Evolutionary conservation across 202 grass and related monocot genomes (phyloP), one percentile per base, ranked within the genome.

Genomic region (Bolboschoenoplectus hybrid): DNA sequence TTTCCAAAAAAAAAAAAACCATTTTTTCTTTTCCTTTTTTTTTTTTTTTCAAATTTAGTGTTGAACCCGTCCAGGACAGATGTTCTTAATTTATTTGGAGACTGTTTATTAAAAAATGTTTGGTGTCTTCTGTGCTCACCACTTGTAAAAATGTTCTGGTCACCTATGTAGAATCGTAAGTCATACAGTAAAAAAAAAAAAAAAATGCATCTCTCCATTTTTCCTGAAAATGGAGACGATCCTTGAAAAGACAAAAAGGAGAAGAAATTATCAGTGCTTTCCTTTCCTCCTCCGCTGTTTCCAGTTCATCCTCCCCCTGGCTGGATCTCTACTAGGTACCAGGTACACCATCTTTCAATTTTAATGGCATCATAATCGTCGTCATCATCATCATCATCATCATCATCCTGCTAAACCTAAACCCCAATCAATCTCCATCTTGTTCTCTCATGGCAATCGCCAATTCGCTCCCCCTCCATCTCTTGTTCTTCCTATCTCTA

Each of bases 401-500:
- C 26, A 26, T 26, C 81, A 51, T 9, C 35, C n/a, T 68, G 20
- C 56, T 83, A 49, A 66, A 46, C 13, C 55, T n/a, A 61, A 19
- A 19, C 57, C 58, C 41, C 62, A 44, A 82, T 36, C 36, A 11
- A 45, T 4, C 40, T 16, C 3, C 73, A 10, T 17, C 36, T 32
- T 45, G 6, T 17, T 41, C 9, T n/a, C 57, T 47, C 4, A 49
- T 60, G 46, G 63, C 19, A 34, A 66, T 26, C 40, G 84, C 87
- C 85, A 84, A 91, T 93, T 86, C 89, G 56, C 81, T 90, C 43
- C 4, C 40, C 38, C 19, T 35, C 67, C 80, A 7, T 17, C 10
- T 34, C 36, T 7, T 73, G n/a, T 6, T 73, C 34, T 9, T 49
- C 26, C 40, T 76, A 7, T 71, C 39, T 9, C 74, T 85, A 0